Conservation (phyloP, 2,329 filamentous ascomycete species). For the Scedosporium boydii region DNA sequence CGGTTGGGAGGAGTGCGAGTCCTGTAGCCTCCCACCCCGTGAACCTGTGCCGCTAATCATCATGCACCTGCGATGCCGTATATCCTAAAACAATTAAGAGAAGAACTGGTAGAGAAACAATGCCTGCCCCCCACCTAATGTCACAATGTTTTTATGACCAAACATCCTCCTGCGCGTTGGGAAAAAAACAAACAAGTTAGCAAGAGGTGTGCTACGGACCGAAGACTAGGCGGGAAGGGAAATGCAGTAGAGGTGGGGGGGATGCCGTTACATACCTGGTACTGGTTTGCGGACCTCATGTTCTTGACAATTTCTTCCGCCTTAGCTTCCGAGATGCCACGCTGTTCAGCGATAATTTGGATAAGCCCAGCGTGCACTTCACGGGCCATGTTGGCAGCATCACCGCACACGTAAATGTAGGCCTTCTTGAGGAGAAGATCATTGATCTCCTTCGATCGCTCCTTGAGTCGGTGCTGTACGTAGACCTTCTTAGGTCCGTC, state of each 20-base stretch:
- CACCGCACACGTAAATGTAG: slow-evolving; percentile 97
- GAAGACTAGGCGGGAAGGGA: neutral
- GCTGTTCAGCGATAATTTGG: slow-evolving; percentile 77
- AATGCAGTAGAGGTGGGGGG: slow-evolving; percentile 2
- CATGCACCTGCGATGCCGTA: slow-evolving; percentile 14
- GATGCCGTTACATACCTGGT: slow-evolving; percentile 59
- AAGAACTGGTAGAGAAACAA: slow-evolving; percentile 4
- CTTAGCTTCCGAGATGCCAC: slow-evolving; percentile 74
- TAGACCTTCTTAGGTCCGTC: slow-evolving; percentile 85
- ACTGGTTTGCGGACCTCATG: slow-evolving; percentile 90
- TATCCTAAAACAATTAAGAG: slow-evolving; percentile 16
- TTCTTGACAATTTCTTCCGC: slow-evolving; percentile 94
- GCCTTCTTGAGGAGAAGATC: slow-evolving; percentile 77
- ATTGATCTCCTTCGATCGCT: slow-evolving; percentile 76
- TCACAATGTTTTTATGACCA: slow-evolving; percentile 44
- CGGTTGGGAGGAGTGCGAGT: neutral
- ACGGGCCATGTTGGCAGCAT: slow-evolving; percentile 93
- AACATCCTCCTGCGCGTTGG: slow-evolving; percentile 52
- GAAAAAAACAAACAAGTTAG: slow-evolving; percentile 19
- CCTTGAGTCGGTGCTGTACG: slow-evolving; percentile 85
- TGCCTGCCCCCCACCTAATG: neutral
- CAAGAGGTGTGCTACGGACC: slow-evolving; percentile 5
- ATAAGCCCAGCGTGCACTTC: slow-evolving; percentile 83
- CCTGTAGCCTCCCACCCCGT: neutral
- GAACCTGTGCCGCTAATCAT: neutral